A percentile compares a stretch with the other conserved stretches of the same genome.
Conservation (phyloP, 768 basidiomycete genomes). For the Boletus rubroflammeus region DNA sequence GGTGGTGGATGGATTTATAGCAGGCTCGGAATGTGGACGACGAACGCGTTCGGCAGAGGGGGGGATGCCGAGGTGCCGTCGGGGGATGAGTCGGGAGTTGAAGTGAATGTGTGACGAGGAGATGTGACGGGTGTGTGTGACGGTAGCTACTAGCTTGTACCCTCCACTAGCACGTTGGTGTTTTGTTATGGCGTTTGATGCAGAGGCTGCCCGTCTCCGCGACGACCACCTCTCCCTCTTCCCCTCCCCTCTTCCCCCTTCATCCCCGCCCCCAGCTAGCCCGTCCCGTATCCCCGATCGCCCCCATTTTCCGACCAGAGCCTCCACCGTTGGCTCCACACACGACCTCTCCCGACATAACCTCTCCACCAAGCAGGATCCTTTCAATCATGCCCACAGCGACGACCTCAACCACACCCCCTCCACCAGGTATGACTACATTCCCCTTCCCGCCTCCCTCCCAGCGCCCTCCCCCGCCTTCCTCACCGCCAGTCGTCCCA, state of each 20-base stretch:
- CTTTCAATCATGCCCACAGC: slow-evolving; percentile 55
- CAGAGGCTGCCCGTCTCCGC: slow-evolving; percentile 28
- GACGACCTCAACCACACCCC: slow-evolving; percentile 60
- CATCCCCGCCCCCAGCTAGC: slow-evolving; percentile 33
- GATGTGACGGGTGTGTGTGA: slow-evolving; percentile 29
- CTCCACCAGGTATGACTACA: slow-evolving; percentile 13
- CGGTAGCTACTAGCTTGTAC: too few species aligned
- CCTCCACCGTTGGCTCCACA: slow-evolving; percentile 57
- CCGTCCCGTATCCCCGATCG: slow-evolving; percentile 47
- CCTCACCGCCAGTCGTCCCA: slow-evolving; percentile 54
- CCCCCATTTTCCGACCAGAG: slow-evolving; percentile 54
- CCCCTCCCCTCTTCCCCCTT: too few species aligned
- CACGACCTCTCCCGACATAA: slow-evolving; percentile 51
- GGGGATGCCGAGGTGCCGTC: slow-evolving; percentile 15
- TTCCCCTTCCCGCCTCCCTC: slow-evolving; percentile 26
- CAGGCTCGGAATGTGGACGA: slow-evolving; percentile 4
- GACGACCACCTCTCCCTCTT: slow-evolving; percentile 18
- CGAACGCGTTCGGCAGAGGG: slow-evolving; percentile 24
- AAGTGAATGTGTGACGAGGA: slow-evolving; percentile 8
- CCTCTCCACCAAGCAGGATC: slow-evolving; percentile 34
- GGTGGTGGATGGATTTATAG: slow-evolving; percentile 13
- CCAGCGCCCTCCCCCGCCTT: slow-evolving; percentile 45
- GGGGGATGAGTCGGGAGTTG: slow-evolving; percentile 10
- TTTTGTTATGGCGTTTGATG: slow-evolving; percentile 25
- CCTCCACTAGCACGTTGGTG: too few species aligned